Base-by-base conservation (phyloP, 306 rosid species). In the Rosa rugosa region DNA sequence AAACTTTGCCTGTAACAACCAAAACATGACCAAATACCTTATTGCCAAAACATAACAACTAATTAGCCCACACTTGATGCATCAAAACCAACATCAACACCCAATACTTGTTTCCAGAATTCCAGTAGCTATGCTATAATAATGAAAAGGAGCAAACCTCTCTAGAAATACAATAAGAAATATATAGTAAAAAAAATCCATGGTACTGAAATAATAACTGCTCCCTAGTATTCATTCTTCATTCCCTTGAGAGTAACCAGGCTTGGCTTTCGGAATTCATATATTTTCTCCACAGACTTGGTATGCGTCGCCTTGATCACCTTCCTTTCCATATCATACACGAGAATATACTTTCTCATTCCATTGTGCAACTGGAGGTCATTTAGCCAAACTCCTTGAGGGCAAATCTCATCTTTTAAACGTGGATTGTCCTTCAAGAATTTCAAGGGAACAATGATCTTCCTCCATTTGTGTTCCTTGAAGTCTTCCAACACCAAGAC, bases 381-480 rank as follows among this genome's bases (percentile, higher is more conserved):
- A 31, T 57, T 4, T 11, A n/a, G 6, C 11, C 11, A 16, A 2
- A 17, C 45, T 8, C 0, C 1, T 0, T 0, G 0, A 57, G 64
- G 34, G 9, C 10, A 12, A 57, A 22, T 22, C 1, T 22, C 5
- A 6, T 64, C 17, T 31, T 6, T 34, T 8, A 31, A 17, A 13
- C 0, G 2, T 14, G 69, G 45, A 3, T 34, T 3, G 0, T 13
- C 23, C 69, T 64, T 64, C 5, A 64, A 36, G 2, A 34, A 14
- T 0, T 64, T 16, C 45, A 64, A 36, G 69, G 69, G 23, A 64
- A 64, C 45, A 65, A 4, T 38, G 71, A 65, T 65, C n/a, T 31
- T 63, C 3, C 13, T 17, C 71, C 71, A 65, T 17, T 65, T 69
- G 38, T 69, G 54, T 16, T 69, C 73, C 53, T 69, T 69, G 73